phyloP scores from a whole-genome alignment of 2,329 filamentous ascomycete genomes.

The Ophiostoma sp. region DNA sequence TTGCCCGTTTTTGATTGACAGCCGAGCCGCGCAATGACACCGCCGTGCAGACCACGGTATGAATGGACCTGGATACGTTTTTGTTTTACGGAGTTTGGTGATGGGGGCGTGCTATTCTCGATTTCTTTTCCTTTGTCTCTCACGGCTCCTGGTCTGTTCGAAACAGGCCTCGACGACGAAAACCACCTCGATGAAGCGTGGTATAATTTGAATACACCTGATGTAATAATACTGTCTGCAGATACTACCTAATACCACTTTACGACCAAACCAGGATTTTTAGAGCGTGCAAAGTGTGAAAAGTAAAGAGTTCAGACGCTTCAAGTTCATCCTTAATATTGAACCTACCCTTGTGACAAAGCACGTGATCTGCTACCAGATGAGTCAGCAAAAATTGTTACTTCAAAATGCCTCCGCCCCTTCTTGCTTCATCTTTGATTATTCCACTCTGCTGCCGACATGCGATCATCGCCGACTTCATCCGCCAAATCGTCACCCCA shows the following conservation, averaged over 20 bases:
- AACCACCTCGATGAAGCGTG: slow-evolving; percentile 12
- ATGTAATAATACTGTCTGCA: slow-evolving; percentile 18
- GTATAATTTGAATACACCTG: slow-evolving; percentile 21
- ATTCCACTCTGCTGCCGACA: neutral
- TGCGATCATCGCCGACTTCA: neutral
- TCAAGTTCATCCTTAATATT: too few relatives aligned
- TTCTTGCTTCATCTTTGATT: neutral
- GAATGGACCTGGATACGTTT: slow-evolving; percentile 16
- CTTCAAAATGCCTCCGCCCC: slow-evolving; percentile 4
- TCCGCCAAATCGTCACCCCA: neutral
- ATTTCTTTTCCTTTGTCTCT: neutral
- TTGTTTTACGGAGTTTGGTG: slow-evolving; percentile 16
- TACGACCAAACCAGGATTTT: neutral
- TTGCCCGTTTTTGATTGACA: slow-evolving; percentile 7
- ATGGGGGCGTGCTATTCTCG: slow-evolving; percentile 7
- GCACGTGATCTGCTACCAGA: neutral
- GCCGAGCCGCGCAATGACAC: slow-evolving; percentile 11
- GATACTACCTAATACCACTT: slow-evolving; percentile 10
- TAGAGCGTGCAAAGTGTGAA: too few relatives aligned
- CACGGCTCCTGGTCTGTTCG: slow-evolving; percentile 4
- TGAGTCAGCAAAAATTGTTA: neutral
- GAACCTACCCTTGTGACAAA: neutral
- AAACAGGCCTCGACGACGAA: slow-evolving; percentile 15
- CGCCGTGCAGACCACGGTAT: slow-evolving; percentile 8
- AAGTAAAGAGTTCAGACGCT: too few relatives aligned